Percentiles rank a stretch among this genome's conserved stretches.
phyloP scores from a whole-genome alignment of 1,284 basidiomycete genomes.

The Rhodotorula sp. region DNA sequence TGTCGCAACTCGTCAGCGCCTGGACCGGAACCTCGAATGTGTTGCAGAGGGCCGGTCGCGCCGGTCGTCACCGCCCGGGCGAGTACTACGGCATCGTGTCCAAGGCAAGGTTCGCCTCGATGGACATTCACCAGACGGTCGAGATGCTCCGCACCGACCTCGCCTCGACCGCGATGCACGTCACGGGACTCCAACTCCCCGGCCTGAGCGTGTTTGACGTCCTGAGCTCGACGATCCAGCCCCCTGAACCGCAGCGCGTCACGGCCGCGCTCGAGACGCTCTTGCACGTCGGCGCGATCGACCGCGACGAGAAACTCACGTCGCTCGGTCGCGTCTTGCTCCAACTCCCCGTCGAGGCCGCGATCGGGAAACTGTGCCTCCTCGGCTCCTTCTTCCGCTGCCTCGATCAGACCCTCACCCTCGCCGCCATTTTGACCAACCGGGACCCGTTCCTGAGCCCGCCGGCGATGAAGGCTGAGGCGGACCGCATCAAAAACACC shows the following conservation, averaged over 20 bases:
- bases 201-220: slow-evolving; percentile 85
- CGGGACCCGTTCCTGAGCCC: slow-evolving; percentile 89
- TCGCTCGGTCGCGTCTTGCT: slow-evolving; percentile 83
- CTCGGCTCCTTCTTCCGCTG: slow-evolving; percentile 93
- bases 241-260: slow-evolving; percentile 77
- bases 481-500: slow-evolving; percentile 68
- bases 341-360: slow-evolving; percentile 84
- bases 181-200: slow-evolving; percentile 93
- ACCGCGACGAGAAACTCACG: slow-evolving; percentile 69
- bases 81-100: slow-evolving; percentile 87
- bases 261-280: slow-evolving; percentile 76
- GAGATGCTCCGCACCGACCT: slow-evolving; percentile 81
- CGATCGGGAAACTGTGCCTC: slow-evolving; percentile 84
- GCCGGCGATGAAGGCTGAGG: slow-evolving; percentile 53
- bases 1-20: slow-evolving; percentile 80
- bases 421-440: slow-evolving; percentile 85
- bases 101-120: slow-evolving; percentile 60
- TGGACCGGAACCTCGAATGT: slow-evolving; percentile 93
- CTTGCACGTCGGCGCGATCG: slow-evolving; percentile 83
- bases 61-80: slow-evolving; percentile 85
- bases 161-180: slow-evolving; percentile 90
- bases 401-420: slow-evolving; percentile 79
- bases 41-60: slow-evolving; percentile 89
- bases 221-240: slow-evolving; percentile 79
- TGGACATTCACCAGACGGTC: slow-evolving; percentile 82